A percentile compares a stretch with the other conserved stretches of the same genome.
phyloP scores from a whole-genome alignment of 1,139 yeast species.

The Pneumocystis murina region DNA sequence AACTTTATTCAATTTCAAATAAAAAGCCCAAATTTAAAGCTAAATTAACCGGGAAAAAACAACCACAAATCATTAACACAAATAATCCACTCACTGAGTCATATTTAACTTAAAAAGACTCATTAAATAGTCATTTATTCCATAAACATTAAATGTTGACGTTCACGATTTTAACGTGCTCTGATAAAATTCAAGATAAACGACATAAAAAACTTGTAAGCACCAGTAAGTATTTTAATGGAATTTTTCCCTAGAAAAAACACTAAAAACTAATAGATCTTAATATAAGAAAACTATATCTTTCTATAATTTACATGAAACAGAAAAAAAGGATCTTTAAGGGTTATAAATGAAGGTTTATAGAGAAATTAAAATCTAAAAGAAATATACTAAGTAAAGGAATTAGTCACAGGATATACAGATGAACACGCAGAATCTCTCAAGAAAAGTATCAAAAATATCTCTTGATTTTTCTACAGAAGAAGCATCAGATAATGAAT shows the following conservation, averaged over 20 bases:
- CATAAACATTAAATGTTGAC: neutral
- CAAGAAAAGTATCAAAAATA: neutral
- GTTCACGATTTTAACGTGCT: neutral
- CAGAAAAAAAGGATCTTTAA: neutral
- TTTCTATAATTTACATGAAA: neutral
- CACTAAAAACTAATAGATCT: neutral
- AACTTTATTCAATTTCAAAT: neutral
- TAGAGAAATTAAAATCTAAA: neutral
- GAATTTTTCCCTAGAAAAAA: neutral
- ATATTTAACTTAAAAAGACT: neutral
- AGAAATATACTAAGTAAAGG: neutral
- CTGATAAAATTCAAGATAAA: neutral
- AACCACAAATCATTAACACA: too few relatives aligned
- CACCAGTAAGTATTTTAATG: neutral
- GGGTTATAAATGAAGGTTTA: neutral
- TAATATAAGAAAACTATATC: neutral
- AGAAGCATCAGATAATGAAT: neutral
- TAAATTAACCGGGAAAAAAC: neutral
- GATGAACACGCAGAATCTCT: neutral
- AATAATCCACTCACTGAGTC: too few relatives aligned
- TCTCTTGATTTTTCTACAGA: neutral
- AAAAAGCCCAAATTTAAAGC: neutral
- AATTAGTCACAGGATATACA: neutral
- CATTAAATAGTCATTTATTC: neutral
- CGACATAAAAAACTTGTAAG: neutral